Evolutionary conservation across 331 rosid species (phyloP).

Genomic region (Erythrophleum ivorense): DNA sequence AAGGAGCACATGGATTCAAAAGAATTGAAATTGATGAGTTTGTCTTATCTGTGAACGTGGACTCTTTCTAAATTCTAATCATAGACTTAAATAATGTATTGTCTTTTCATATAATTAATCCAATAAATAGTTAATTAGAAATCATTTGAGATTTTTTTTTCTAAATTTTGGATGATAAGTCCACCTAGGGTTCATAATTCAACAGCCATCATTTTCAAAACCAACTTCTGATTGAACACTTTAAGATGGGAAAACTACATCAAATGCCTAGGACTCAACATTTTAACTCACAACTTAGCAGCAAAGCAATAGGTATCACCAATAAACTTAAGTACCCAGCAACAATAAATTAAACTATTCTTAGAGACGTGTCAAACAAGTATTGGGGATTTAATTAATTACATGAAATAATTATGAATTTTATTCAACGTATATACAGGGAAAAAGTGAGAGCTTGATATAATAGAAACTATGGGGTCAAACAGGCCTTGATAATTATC

Average conservation of each 20-base stretch:
- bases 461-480: constrained; percentile 14
- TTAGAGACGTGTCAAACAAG: constrained; percentile 45
- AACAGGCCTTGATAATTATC: constrained; percentile 27
- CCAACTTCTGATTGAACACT: constrained; percentile 72
- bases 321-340: constrained; percentile 36
- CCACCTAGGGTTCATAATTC: constrained; percentile 59
- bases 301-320: constrained; percentile 33
- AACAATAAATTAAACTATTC: constrained; percentile 21
- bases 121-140: constrained; percentile 17
- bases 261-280: constrained; percentile 50
- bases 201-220: constrained; percentile 62
- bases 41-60: constrained; percentile 49
- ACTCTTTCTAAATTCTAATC: constrained; percentile 47
- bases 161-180: constrained; percentile 42
- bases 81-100: constrained; percentile 14
- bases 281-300: constrained; percentile 50
- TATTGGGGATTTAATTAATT: constrained; percentile 41
- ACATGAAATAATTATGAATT: constrained; percentile 20
- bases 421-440: constrained; percentile 16
- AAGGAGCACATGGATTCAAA: constrained; percentile 48
- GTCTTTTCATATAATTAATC: background rate
- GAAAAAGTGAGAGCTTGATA: constrained; percentile 30
- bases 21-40: constrained; percentile 42
- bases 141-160: constrained; percentile 28
- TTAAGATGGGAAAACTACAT: constrained; percentile 55